Evolutionary conservation across 129 eudicot species (phyloP).

Genomic region (Oenanthe sinensis): DNA sequence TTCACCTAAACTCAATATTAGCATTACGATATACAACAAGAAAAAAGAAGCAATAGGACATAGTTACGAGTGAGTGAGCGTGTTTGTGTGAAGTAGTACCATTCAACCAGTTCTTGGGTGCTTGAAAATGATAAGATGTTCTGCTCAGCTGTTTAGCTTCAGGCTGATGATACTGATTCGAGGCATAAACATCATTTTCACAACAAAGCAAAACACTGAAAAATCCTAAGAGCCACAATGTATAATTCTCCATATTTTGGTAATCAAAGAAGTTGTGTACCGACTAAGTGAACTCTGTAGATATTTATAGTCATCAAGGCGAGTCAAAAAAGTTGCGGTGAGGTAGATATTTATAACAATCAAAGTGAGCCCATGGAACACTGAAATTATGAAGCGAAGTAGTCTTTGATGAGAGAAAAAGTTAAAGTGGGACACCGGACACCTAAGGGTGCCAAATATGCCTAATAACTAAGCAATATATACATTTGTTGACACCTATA

Average conservation of each 20-base stretch:
- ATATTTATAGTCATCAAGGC: neutral
- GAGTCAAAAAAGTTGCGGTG: neutral
- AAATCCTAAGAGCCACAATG: neutral
- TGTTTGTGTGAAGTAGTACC: neutral
- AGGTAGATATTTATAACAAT: neutral
- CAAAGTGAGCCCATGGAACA: neutral
- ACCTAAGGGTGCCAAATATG: neutral
- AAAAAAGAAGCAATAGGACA: neutral
- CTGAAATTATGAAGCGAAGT: neutral
- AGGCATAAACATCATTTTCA: neutral
- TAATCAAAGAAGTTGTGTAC: neutral
- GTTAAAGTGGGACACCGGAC: neutral
- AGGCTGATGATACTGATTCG: neutral
- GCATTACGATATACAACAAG: neutral
- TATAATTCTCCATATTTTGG: neutral
- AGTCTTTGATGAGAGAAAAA: neutral
- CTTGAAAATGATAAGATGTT: slow-evolving; percentile 15
- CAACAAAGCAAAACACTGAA: neutral
- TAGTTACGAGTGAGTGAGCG: neutral
- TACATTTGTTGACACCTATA: neutral
- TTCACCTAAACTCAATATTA: neutral
- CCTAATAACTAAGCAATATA: neutral
- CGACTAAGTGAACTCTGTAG: neutral
- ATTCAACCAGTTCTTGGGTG: slow-evolving; percentile 11
- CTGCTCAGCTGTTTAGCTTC: neutral